These are phyloP conservation scores for Sugiyamaella smithiae DNA, from an alignment of 805 yeast species.

Conservation along the genomic window DNA sequence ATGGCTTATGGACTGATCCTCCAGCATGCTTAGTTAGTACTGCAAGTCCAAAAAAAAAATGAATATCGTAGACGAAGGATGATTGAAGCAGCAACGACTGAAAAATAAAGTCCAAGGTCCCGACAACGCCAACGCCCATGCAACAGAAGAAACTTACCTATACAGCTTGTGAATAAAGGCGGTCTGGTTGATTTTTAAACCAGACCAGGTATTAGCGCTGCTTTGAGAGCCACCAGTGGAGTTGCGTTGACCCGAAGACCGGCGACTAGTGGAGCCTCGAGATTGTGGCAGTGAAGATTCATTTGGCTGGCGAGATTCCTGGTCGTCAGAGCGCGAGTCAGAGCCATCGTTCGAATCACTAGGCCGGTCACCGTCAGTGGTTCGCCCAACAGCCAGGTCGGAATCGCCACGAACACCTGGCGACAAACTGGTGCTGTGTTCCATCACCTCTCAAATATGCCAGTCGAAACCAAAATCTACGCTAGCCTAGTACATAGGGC, in stretches of 20 bases:
- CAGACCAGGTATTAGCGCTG: constrained; percentile 8
- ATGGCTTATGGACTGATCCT: constrained; percentile 66
- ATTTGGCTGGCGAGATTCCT: not conserved
- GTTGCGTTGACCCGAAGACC: not conserved
- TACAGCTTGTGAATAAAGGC: constrained; percentile 87
- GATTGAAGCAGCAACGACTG: too few relatives aligned
- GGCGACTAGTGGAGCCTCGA: not conserved
- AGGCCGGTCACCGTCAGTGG: too few relatives aligned
- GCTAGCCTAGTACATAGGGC: too few relatives aligned
- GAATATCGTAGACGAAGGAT: not conserved
- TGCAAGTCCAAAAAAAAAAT: not conserved
- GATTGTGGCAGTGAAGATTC: not conserved
- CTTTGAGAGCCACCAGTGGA: constrained; percentile 1
- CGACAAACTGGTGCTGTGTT: too few relatives aligned
- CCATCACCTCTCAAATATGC: too few relatives aligned
- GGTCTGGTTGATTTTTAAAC: constrained; percentile 44
- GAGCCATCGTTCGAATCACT: not conserved
- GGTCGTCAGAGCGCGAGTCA: not conserved
- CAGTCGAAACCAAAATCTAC: too few relatives aligned
- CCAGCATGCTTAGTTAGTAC: constrained; percentile 60
- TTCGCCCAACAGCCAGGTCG: too few relatives aligned
- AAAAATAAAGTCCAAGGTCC: too few relatives aligned
- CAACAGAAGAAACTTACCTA: constrained; percentile 24
- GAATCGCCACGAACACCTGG: too few relatives aligned
- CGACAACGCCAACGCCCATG: not conserved